Evolutionary conservation across 2,329 filamentous ascomycete species (phyloP).

Genomic region (Trichoderma breve): DNA sequence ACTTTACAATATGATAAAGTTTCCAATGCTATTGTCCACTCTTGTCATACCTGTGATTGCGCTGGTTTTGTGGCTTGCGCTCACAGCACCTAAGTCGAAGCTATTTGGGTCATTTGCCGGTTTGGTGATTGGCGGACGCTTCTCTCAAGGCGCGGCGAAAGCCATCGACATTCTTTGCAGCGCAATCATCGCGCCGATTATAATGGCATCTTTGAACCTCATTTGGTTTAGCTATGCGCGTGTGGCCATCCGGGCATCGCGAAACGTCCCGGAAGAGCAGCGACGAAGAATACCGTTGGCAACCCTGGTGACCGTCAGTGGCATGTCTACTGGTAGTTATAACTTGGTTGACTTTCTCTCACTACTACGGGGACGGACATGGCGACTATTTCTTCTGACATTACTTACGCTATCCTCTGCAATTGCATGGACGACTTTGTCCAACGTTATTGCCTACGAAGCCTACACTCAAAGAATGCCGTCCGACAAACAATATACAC

Average conservation of each 20-base stretch:
- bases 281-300: neutral
- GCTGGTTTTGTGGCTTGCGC: neutral
- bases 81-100: neutral
- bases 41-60: neutral
- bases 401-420: neutral
- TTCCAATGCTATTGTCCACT: neutral
- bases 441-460: neutral
- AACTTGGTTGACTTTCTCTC: neutral
- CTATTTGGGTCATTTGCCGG: neutral
- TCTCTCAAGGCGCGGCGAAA: neutral
- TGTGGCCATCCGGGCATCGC: neutral
- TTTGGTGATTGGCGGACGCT: neutral
- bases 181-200: neutral
- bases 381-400: neutral
- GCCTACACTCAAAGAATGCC: neutral
- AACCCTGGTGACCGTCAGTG: neutral
- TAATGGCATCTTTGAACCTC: neutral
- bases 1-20: neutral
- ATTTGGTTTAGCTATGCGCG: neutral
- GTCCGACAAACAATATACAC: neutral
- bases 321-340: neutral
- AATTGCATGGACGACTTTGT: neutral
- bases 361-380: neutral
- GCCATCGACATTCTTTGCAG: neutral
- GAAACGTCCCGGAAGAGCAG: neutral